A percentile compares a stretch with the other conserved stretches of the same genome.
phyloP scores from a whole-genome alignment of 2,329 filamentous ascomycete species.

The Cladosporium oxysporum region DNA sequence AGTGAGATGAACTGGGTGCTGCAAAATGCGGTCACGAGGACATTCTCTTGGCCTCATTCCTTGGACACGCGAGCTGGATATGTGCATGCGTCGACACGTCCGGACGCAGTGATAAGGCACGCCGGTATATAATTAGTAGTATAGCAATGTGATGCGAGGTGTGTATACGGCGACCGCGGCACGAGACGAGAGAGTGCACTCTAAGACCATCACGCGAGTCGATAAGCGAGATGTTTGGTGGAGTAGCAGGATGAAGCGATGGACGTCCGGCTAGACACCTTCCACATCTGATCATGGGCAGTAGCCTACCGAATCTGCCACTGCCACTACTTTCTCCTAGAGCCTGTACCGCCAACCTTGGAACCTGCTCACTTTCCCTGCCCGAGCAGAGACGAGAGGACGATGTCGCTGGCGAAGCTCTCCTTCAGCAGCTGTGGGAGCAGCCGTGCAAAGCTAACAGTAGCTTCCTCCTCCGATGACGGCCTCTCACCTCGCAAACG shows the following conservation, averaged over 20 bases:
- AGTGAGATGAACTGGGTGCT: background rate
- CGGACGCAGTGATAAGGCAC: background rate
- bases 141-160: background rate
- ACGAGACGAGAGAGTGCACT: conserved; percentile 1
- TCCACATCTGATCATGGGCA: conserved; percentile 1
- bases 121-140: background rate
- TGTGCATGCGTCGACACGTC: background rate
- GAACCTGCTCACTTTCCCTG: background rate
- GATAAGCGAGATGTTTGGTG: conserved; percentile 5
- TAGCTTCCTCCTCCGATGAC: conserved; percentile 18
- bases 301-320: background rate
- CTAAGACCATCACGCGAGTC: conserved; percentile 1
- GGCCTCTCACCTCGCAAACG: conserved; percentile 2
- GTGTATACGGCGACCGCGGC: conserved; percentile 9
- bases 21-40: background rate
- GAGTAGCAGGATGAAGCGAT: background rate
- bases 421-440: background rate
- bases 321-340: background rate
- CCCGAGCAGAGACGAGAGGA: background rate
- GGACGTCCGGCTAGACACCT: conserved; percentile 2
- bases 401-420: background rate
- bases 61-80: background rate
- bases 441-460: background rate
- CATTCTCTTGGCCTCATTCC: background rate
- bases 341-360: background rate